A percentile compares a stretch with the other conserved stretches of the same genome.
Evolutionary conservation across 192 early-diverging fungal genomes (phyloP).

Genomic region (Backusella liffmaniae): DNA sequence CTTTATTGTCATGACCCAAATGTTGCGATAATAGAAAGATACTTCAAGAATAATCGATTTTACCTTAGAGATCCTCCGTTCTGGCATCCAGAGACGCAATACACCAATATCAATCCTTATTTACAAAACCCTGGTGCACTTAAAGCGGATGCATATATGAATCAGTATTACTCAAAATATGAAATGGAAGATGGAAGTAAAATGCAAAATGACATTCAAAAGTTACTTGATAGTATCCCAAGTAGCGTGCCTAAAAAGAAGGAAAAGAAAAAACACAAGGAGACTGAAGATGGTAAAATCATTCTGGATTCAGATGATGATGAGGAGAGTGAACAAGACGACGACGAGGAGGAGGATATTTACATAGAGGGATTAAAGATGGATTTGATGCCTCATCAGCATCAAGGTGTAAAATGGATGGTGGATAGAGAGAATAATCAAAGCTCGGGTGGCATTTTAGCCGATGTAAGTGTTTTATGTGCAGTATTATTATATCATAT

Average conservation of each 20-base stretch:
- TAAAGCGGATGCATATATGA: neutral
- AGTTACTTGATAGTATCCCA: conserved; percentile 31
- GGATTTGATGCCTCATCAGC: conserved; percentile 32
- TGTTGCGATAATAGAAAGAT: neutral
- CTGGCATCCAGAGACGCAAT: conserved; percentile 24
- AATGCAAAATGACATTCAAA: conserved; percentile 22
- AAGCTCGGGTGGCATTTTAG: conserved; percentile 36
- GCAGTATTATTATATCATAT: neutral
- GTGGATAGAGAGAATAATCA: conserved; percentile 33
- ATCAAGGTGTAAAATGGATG: conserved; percentile 37
- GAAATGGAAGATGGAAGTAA: conserved; percentile 8
- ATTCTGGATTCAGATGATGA: conserved; percentile 16
- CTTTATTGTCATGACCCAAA: conserved; percentile 25
- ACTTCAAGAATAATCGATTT: neutral
- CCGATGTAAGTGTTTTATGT: conserved; percentile 32
- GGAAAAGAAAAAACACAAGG: neutral
- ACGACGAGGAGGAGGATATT: neutral
- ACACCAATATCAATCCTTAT: neutral
- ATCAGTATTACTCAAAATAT: neutral
- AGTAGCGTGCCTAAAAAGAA: conserved; percentile 12
- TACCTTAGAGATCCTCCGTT: conserved; percentile 29
- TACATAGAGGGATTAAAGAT: conserved; percentile 19
- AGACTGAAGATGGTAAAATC: conserved; percentile 6
- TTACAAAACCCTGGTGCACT: neutral
- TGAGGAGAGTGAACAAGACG: neutral